These are phyloP conservation scores for Laetiporus sulphureus DNA, from an alignment of 1,284 basidiomycete species.

Conservation along the genomic window DNA sequence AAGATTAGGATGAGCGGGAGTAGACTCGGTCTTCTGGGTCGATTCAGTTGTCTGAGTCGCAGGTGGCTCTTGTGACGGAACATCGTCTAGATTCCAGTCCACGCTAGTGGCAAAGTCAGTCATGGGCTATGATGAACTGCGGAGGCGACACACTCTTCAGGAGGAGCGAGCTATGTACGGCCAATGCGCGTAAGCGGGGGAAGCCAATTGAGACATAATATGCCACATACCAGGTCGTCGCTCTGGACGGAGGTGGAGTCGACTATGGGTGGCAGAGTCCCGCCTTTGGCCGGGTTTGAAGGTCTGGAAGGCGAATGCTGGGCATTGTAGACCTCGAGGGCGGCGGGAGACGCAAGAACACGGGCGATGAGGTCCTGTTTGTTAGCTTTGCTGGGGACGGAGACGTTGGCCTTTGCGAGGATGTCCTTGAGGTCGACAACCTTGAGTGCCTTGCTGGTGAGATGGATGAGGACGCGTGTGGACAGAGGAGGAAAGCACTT, in stretches of 20 bases:
- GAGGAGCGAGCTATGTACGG: slow-evolving; percentile 31
- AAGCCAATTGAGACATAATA: too few species aligned
- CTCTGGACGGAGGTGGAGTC: slow-evolving; percentile 5
- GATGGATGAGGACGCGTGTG: slow-evolving; percentile 7
- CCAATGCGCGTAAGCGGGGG: too few species aligned
- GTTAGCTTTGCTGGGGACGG: slow-evolving; percentile 48
- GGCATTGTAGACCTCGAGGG: slow-evolving; percentile 40
- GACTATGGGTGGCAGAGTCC: neutral
- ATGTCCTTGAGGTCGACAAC: slow-evolving; percentile 65
- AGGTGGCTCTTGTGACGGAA: neutral
- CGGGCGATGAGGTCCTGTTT: slow-evolving; percentile 62
- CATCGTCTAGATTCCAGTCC: neutral
- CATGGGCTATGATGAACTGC: neutral
- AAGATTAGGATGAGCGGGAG: too few species aligned
- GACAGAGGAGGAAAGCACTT: slow-evolving; percentile 11
- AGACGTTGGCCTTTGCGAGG: slow-evolving; percentile 42
- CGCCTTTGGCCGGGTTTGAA: neutral
- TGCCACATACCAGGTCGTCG: slow-evolving; percentile 19
- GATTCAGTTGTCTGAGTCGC: neutral
- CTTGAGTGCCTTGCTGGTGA: slow-evolving; percentile 52
- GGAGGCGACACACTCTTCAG: slow-evolving; percentile 34
- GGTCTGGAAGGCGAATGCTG: slow-evolving; percentile 16
- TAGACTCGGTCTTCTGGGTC: neutral
- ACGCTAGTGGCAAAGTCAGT: too few species aligned
- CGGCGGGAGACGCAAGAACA: slow-evolving; percentile 46